Base-by-base conservation (phyloP, 2,329 filamentous ascomycete genomes). In the Pezicula radicicola region DNA sequence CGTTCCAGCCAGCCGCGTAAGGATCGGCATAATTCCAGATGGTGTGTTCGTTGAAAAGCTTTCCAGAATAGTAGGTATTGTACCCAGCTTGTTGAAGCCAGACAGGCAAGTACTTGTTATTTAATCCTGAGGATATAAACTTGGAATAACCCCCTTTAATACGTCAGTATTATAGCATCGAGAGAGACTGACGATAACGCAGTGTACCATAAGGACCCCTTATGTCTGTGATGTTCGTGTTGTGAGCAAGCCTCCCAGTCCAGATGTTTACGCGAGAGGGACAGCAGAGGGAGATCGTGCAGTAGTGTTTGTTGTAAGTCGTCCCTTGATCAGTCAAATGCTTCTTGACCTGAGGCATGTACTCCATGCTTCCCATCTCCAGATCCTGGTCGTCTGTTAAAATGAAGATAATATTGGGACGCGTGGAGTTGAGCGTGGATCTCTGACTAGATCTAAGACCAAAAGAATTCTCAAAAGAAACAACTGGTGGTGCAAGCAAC, bases 81-180 rank as follows among this genome's bases (percentile, higher is more conserved):
- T 89, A 89, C 0, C 85, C 85, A 0, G 79, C 80, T 3, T 78
- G 66, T 57, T 88, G 83, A n/a, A 91, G 68, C 85, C 87, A 90
- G 0, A 89, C 65, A 0, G 86, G 87, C 0, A 90, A 74, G 54
- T 85, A 89, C 33, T 85, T 78, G 1, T 84, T 77, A 52, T 89
- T 88, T 53, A 82, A 75, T 0, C 85, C 85, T 48, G 85, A 74
- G 4, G 71, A 70, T 13, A 89, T 70, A 51, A 89, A 87, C 59
- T 88, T 88, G 1, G 81, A 79, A 58, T 84, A 90, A 3, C 80
- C 80, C 16, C 79, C 76, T 64, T 46, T 3, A 54, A 19, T 21
- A 48, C 15, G 35, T 30, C 40, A 60, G 4, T 5, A 59, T n/a
- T n/a, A n/a, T n/a, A n/a, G n/a, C n/a, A n/a, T n/a, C n/a, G n/a